These are phyloP conservation scores for Durusdinium trenchii DNA, from an alignment of 73 alveolate species.

Conservation along the genomic window DNA sequence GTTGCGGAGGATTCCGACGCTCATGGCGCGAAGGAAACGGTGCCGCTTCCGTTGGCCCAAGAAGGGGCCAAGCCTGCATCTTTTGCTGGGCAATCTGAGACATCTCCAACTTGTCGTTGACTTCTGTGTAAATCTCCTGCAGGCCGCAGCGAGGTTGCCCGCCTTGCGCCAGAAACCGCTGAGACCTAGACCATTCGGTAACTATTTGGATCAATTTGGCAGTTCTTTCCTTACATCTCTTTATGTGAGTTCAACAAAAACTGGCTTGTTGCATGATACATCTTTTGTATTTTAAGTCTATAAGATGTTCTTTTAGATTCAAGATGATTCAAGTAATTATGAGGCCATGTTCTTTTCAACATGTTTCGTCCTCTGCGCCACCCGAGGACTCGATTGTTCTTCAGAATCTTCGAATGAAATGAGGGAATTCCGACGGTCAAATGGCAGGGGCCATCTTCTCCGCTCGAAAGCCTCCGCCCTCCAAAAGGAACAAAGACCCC, in stretches of 20 bases:
- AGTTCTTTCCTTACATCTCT: no score
- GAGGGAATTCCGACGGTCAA: no score
- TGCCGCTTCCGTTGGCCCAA: neutral
- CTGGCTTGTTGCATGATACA: neutral
- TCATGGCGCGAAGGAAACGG: neutral
- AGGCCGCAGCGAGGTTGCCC: neutral
- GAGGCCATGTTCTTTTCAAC: no score
- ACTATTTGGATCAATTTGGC: neutral
- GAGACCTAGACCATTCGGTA: neutral
- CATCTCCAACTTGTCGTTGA: constrained; percentile 93
- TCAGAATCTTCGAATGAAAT: no score
- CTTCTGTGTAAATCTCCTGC: constrained; percentile 82
- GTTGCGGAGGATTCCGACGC: neutral
- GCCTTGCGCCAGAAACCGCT: no score
- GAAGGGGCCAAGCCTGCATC: constrained; percentile 45
- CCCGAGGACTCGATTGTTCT: no score
- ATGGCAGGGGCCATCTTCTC: no score
- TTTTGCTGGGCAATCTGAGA: constrained; percentile 87
- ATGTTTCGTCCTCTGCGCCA: no score
- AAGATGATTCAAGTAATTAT: no score
- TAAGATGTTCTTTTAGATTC: no score
- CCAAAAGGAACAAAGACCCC: no score
- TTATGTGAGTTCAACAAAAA: neutral
- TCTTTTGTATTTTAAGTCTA: neutral
- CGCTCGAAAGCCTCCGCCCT: no score